Conservation (phyloP, 208 protist species). For the Leishmania aethiopica region DNA sequence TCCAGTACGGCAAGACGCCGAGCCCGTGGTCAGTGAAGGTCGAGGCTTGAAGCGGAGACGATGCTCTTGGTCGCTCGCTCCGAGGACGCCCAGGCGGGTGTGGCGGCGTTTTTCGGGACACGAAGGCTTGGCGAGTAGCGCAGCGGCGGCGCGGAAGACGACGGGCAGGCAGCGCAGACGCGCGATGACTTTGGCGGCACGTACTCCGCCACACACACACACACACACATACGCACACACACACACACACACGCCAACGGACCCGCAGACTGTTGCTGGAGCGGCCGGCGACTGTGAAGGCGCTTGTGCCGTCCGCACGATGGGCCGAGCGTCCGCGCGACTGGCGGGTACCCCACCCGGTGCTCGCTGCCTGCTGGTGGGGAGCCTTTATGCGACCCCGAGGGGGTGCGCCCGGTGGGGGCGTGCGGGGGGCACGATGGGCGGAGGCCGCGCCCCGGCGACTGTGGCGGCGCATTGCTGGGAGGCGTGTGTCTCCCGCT, state of each 20-base stretch:
- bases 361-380: no score
- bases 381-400: no score
- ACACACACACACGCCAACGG: no score
- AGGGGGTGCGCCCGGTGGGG: no score
- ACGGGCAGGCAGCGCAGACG: background rate
- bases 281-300: no score
- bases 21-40: constrained; percentile 57
- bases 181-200: background rate
- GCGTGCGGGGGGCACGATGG: no score
- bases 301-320: no score
- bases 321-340: no score
- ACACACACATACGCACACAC: background rate
- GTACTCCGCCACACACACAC: background rate
- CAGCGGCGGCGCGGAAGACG: background rate
- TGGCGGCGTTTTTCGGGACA: background rate
- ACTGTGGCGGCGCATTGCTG: background rate
- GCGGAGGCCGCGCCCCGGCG: no score
- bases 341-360: no score
- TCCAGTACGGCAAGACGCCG: constrained; percentile 68
- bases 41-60: background rate
- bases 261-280: no score
- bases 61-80: background rate
- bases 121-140: background rate
- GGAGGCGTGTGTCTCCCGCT: background rate
- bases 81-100: background rate